These are phyloP conservation scores for Acacia pycnantha DNA, from an alignment of 331 rosid species.

Conservation along the genomic window DNA sequence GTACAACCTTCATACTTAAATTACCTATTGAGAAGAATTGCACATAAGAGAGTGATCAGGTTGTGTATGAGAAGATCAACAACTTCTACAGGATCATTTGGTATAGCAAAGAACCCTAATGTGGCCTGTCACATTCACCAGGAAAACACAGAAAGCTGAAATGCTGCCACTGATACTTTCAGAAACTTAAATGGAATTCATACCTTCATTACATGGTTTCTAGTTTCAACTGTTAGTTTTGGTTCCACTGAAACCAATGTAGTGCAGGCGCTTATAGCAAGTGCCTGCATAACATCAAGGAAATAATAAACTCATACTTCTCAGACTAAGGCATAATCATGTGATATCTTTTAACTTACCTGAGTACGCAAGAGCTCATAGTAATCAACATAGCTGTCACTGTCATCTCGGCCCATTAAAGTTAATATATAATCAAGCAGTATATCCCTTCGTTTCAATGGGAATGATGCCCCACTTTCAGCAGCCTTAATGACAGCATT, in stretches of 20 bases:
- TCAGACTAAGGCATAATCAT: conserved; percentile 29
- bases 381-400: conserved; percentile 77
- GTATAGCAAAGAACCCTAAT: conserved; percentile 91
- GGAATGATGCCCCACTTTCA: conserved; percentile 89
- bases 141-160: conserved; percentile 27
- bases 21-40: conserved; percentile 97
- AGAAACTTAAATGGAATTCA: conserved; percentile 24
- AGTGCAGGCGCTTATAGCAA: conserved; percentile 96
- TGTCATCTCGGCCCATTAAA: conserved; percentile 87
- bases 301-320: conserved; percentile 13
- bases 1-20: conserved; percentile 17
- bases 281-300: conserved; percentile 56
- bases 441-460: conserved; percentile 87
- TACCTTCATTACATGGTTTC: conserved; percentile 93
- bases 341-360: conserved; percentile 45
- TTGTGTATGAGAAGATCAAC: conserved; percentile 78
- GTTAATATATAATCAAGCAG: conserved; percentile 90
- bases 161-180: conserved; percentile 6
- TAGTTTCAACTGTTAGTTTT: conserved; percentile 87
- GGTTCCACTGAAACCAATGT: conserved; percentile 98
- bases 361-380: conserved; percentile 83
- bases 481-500: conserved; percentile 94
- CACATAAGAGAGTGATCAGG: conserved; percentile 90
- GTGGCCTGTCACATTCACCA: conserved; percentile 79
- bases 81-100: conserved; percentile 85